Base-by-base conservation (phyloP, 441 rosid genomes). In the Rhodomyrtus psidioides region DNA sequence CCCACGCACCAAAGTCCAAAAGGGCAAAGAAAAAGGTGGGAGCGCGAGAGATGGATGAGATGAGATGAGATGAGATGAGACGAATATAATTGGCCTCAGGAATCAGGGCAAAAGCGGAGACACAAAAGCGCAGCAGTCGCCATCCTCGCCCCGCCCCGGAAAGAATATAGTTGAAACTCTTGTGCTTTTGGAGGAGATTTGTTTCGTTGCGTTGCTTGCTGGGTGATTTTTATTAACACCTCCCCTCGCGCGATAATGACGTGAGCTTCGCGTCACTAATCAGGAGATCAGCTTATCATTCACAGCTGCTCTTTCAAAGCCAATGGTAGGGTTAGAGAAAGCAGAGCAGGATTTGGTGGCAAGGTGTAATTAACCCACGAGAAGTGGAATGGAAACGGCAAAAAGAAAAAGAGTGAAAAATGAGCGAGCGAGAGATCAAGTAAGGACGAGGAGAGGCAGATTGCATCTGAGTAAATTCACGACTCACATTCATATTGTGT, bases 81-180 rank as follows among this genome's bases (percentile, higher is more conserved):
- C 90, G 92, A 88, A 88, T 88, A 84, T 34, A 10, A 23, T 89
- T 89, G 93, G 92, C 93, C 92, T 89, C 90, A 84, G 91, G 94
- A 93, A 92, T 93, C 90, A 88, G 53, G 84, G 76, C 76, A 91
- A 92, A 91, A 87, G 90, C 82, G 86, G 51, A 88, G 86, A 86
- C 75, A 91, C 14, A 42, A 90, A 94, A 91, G 91, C 49, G 90
- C 87, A 81, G 87, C 16, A 55, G 92, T 91, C 95, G 65, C 92
- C 82, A 87, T 90, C 90, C 94, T 49, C 3, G 13, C 12, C 49
- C 51, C 51, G 90, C 89, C 86, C 86, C 75, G 79, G 28, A 90
- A 88, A 88, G 76, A 65, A 34, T 34, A 84, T 79, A 85, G 84
- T 85, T 53, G 81, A 23, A 88, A 83, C 24, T 85, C 87, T 58